These are phyloP conservation scores for Phytophthora tentaculata DNA, from an alignment of 352 stramenopile genomes.

Conservation along the genomic window DNA sequence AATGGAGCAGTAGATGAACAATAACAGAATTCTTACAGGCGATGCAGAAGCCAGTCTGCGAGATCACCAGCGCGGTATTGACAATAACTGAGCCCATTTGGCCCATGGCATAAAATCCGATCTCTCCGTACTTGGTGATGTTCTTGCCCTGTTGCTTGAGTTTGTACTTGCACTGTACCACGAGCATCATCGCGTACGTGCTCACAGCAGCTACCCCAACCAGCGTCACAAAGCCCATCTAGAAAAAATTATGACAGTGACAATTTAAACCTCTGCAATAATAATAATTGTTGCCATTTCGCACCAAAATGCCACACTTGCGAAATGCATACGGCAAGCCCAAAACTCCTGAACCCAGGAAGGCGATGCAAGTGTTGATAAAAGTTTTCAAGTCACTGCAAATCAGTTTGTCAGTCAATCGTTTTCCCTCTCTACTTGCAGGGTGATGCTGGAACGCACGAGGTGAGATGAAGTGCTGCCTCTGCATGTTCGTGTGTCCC, in stretches of 20 bases:
- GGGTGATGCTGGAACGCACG: constrained; percentile 32
- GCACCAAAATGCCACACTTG: constrained; percentile 81
- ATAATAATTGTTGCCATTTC: constrained; percentile 9
- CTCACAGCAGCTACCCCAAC: constrained; percentile 57
- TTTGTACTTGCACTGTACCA: constrained; percentile 84
- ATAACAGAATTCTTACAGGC: constrained; percentile 59
- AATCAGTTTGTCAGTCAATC: constrained; percentile 4
- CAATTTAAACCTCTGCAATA: constrained; percentile 3
- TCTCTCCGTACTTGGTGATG: constrained; percentile 85
- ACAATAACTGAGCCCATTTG: constrained; percentile 70
- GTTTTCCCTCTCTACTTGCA: background rate
- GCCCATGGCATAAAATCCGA: constrained; percentile 84
- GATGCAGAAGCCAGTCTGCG: constrained; percentile 90
- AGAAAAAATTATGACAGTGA: constrained; percentile 4
- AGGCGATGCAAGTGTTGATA: constrained; percentile 89
- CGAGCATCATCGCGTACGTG: constrained; percentile 79
- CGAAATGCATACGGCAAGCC: constrained; percentile 92
- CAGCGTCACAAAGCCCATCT: constrained; percentile 69
- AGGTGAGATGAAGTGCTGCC: constrained; percentile 49
- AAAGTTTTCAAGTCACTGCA: constrained; percentile 67
- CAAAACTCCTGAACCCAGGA: constrained; percentile 92
- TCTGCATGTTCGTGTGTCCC: constrained; percentile 29
- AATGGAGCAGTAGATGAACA: background rate
- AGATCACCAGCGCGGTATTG: constrained; percentile 87
- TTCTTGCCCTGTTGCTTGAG: constrained; percentile 54